Conservation (phyloP, 2,329 filamentous ascomycete genomes). For the Talaromyces sp. region DNA sequence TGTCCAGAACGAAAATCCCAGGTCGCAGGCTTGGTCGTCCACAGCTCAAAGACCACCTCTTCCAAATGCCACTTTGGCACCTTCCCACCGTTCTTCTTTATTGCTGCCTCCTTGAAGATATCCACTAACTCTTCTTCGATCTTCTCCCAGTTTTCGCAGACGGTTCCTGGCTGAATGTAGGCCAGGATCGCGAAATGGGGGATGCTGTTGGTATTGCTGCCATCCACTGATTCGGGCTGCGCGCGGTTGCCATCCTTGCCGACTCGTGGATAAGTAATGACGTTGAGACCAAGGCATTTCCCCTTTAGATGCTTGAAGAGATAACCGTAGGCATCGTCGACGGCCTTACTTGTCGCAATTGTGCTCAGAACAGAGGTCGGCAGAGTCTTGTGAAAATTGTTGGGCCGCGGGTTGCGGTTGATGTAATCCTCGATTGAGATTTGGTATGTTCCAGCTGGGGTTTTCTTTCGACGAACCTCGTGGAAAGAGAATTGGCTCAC, state of each 20-base stretch:
- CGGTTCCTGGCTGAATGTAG: slow-evolving; percentile 7
- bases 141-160: not conserved
- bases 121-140: not conserved
- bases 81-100: not conserved
- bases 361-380: not conserved
- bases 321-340: not conserved
- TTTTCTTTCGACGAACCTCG: not conserved
- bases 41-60: slow-evolving; percentile 5
- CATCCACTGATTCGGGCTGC: not conserved
- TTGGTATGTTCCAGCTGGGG: not conserved
- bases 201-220: not conserved
- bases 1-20: not conserved
- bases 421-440: slow-evolving; percentile 2
- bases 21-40: not conserved
- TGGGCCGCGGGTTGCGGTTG: not conserved
- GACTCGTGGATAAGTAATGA: not conserved
- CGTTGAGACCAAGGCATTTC: slow-evolving; percentile 1
- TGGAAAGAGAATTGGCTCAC: not conserved
- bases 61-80: not conserved
- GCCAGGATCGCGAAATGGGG: not conserved
- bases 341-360: not conserved
- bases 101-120: slow-evolving; percentile 6
- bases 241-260: not conserved
- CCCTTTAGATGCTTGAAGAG: slow-evolving; percentile 2
- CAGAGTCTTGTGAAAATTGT: not conserved